Percentiles rank a stretch among this genome's conserved stretches.
Evolutionary conservation across 176 grass and related monocot species (phyloP).

Genomic region (Aegilops umbellulata): DNA sequence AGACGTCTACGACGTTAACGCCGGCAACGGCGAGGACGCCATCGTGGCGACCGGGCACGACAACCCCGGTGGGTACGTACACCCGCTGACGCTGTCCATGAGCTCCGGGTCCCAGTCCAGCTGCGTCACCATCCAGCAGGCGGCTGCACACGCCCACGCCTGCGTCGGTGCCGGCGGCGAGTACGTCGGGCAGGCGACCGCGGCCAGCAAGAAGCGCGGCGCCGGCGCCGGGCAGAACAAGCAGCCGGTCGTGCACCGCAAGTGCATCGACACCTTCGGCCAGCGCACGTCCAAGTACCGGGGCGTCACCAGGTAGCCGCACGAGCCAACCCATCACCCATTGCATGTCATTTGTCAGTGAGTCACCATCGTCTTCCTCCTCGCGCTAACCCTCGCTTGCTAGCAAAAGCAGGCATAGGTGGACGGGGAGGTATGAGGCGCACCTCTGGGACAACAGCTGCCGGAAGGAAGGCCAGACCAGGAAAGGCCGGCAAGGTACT

Average conservation of each 20-base stretch:
- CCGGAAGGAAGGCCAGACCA: constrained; percentile 96
- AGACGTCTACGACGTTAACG: not conserved
- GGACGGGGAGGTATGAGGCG: constrained; percentile 99
- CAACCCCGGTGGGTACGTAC: constrained; percentile 18
- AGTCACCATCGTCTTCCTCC: not conserved
- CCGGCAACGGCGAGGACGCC: constrained; percentile 24
- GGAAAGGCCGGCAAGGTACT: constrained; percentile 95
- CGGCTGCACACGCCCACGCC: not conserved
- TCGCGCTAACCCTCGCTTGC: not conserved
- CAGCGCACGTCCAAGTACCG: constrained; percentile 97
- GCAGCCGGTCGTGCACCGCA: constrained; percentile 89
- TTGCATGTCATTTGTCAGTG: not conserved
- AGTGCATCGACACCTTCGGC: constrained; percentile 97
- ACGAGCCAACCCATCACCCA: not conserved
- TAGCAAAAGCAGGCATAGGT: constrained; percentile 84
- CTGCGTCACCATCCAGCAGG: constrained; percentile 58
- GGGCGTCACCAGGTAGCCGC: constrained; percentile 80
- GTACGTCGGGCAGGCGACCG: constrained; percentile 37
- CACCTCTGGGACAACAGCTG: constrained; percentile 99
- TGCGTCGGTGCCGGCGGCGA: no score
- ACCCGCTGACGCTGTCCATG: constrained; percentile 84
- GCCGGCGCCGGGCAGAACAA: constrained; percentile 35
- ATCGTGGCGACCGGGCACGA: constrained; percentile 21
- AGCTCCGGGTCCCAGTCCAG: constrained; percentile 79
- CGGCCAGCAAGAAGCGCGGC: constrained; percentile 68